Evolutionary conservation across 2,329 filamentous ascomycete species (phyloP).

Genomic region (Cladophialophora psammophila): DNA sequence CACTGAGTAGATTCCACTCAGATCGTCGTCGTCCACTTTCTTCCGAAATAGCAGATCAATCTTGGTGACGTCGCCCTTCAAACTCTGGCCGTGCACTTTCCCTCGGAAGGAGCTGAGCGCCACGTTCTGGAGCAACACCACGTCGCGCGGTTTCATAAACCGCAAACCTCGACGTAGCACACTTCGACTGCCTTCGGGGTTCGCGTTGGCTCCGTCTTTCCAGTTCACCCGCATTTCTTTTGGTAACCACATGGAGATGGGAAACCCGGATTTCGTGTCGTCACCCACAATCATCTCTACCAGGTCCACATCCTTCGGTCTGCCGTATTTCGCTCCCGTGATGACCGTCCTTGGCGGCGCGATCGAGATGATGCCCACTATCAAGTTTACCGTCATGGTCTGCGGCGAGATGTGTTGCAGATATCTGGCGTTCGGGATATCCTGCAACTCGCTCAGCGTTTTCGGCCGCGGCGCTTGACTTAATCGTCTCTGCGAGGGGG

Average conservation of each 20-base stretch:
- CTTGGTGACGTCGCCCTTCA: constrained; percentile 74
- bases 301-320: constrained; percentile 63
- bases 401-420: constrained; percentile 75
- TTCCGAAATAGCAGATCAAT: constrained; percentile 71
- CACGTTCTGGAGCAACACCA: constrained; percentile 80
- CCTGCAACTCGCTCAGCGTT: constrained; percentile 68
- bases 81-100: constrained; percentile 83
- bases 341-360: constrained; percentile 71
- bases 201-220: constrained; percentile 40
- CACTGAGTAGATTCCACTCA: constrained; percentile 64
- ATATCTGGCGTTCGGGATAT: constrained; percentile 72
- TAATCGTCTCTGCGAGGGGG: constrained; percentile 36
- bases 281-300: constrained; percentile 84
- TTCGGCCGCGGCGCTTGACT: constrained; percentile 38
- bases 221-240: constrained; percentile 40
- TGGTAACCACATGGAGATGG: constrained; percentile 80
- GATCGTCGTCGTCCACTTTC: constrained; percentile 60
- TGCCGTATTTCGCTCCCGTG: constrained; percentile 64
- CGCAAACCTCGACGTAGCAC: constrained; percentile 52
- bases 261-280: constrained; percentile 81
- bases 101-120: constrained; percentile 77
- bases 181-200: constrained; percentile 40
- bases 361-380: constrained; percentile 80
- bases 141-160: constrained; percentile 71
- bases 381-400: constrained; percentile 80